A percentile compares a stretch with the other conserved stretches of the same genome.
These are phyloP conservation scores for Aureobasidium sp. DNA, from an alignment of 2,329 filamentous ascomycete species.

Conservation along the genomic window DNA sequence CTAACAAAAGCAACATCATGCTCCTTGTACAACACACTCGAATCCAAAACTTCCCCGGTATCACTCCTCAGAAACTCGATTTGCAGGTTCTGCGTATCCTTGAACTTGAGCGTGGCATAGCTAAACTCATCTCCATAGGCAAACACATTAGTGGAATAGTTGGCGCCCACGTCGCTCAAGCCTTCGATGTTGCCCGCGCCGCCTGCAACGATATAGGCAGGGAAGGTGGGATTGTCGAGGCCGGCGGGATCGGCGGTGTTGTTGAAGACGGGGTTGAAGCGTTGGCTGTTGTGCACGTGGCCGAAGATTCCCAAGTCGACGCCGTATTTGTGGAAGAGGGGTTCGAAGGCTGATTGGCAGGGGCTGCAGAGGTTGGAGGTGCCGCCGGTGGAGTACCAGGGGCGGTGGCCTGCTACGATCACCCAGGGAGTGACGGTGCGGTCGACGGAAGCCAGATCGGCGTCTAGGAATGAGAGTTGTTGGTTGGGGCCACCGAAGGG, in stretches of 20 bases:
- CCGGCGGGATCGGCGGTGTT: conserved; percentile 29
- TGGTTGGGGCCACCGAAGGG: conserved; percentile 42
- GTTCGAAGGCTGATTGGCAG: conserved; percentile 47
- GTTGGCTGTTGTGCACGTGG: conserved; percentile 51
- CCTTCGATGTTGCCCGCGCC: conserved; percentile 51
- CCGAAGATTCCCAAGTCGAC: conserved; percentile 50
- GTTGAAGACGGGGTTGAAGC: conserved; percentile 35
- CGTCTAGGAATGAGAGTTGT: conserved; percentile 46
- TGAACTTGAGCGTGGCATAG: conserved; percentile 41
- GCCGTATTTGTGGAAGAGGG: conserved; percentile 45
- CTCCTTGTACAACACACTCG: conserved; percentile 17
- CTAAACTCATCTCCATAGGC: conserved; percentile 45
- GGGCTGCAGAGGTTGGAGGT: conserved; percentile 30
- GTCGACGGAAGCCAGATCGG: conserved; percentile 49
- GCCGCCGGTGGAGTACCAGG: conserved; percentile 30
- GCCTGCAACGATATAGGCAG: conserved; percentile 49
- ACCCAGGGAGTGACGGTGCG: conserved; percentile 47
- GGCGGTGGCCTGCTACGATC: conserved; percentile 35
- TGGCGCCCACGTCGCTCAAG: conserved; percentile 33
- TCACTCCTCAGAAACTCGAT: conserved; percentile 44
- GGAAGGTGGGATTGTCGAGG: conserved; percentile 43
- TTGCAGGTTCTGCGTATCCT: conserved; percentile 37
- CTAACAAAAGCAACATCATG: conserved; percentile 11
- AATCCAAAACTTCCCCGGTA: conserved; percentile 27
- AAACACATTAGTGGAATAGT: conserved; percentile 38